Conservation (phyloP, 148 eudicot species). For the Amaranthus hypochondriacus region DNA sequence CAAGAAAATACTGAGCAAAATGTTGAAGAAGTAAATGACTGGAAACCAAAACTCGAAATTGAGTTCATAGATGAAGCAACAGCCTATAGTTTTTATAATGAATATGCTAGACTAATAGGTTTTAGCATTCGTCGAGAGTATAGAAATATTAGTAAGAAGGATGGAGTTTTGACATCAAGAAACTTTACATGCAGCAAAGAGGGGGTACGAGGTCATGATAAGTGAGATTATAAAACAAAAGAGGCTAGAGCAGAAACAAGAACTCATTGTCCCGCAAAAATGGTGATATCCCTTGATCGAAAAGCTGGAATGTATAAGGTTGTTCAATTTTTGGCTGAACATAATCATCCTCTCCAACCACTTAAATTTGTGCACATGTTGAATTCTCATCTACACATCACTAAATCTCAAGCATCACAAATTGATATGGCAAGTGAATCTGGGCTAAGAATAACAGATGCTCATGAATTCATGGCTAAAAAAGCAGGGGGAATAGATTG, state of each 20-base stretch:
- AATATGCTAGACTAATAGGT: background rate
- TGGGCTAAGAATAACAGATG: conserved; percentile 5
- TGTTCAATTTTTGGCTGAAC: conserved; percentile 22
- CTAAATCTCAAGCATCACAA: conserved; percentile 14
- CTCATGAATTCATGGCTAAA: conserved; percentile 8
- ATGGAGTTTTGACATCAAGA: background rate
- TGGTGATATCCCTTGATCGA: conserved; percentile 22
- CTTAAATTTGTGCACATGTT: conserved; percentile 21
- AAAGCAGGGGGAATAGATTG: conserved; percentile 15
- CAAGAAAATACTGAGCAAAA: no score
- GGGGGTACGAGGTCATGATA: no score
- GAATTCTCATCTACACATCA: conserved; percentile 23
- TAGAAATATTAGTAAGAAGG: background rate
- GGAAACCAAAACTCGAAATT: no score
- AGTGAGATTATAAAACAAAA: background rate
- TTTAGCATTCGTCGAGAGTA: background rate
- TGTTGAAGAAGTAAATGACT: no score
- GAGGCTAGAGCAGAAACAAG: conserved; percentile 22
- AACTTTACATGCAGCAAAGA: no score
- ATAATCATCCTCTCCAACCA: conserved; percentile 29
- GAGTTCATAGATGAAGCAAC: no score
- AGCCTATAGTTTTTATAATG: no score
- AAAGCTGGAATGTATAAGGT: background rate
- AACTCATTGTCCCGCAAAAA: conserved; percentile 27
- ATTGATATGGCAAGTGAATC: conserved; percentile 10